These are phyloP conservation scores for Globisporangium abappressorium DNA, from an alignment of 352 stramenopile genomes.

Conservation along the genomic window DNA sequence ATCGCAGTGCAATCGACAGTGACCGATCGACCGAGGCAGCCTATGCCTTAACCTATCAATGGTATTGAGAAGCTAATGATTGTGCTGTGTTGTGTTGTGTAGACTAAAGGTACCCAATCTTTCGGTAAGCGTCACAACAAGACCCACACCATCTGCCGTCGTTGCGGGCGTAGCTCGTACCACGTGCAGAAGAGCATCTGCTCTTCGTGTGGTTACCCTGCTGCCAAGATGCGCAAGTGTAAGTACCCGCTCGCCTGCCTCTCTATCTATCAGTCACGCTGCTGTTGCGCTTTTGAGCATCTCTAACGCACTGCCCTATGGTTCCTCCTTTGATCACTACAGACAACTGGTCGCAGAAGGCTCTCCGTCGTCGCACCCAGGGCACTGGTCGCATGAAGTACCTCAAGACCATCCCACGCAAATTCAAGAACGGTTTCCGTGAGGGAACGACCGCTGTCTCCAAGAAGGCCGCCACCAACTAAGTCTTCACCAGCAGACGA, in stretches of 20 bases:
- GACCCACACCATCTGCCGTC: constrained; percentile 99
- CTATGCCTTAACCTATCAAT: not conserved
- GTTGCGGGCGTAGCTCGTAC: constrained; percentile 98
- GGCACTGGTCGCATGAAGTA: constrained; percentile 98
- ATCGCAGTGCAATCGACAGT: not conserved
- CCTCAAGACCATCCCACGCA: constrained; percentile 97
- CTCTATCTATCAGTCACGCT: not conserved
- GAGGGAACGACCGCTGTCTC: constrained; percentile 88
- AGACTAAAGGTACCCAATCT: constrained; percentile 99
- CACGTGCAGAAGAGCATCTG: constrained; percentile 99
- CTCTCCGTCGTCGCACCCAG: constrained; percentile 94
- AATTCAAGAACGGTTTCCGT: constrained; percentile 99
- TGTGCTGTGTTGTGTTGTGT: constrained; percentile 22
- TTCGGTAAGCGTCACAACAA: constrained; percentile 99
- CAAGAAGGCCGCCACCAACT: constrained; percentile 90
- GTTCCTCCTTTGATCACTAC: not conserved
- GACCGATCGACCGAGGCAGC: not conserved
- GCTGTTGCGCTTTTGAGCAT: not conserved
- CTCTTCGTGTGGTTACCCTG: constrained; percentile 98
- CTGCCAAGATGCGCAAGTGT: constrained; percentile 97
- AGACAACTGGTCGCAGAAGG: constrained; percentile 98
- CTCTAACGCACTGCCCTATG: constrained; percentile 5
- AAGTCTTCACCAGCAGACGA: constrained; percentile 29
- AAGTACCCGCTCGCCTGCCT: constrained; percentile 22
- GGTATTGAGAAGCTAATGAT: not conserved